A percentile compares a stretch with the other conserved stretches of the same genome.
These are phyloP conservation scores for Phytophthora europaea DNA, from an alignment of 352 stramenopile species.

Conservation along the genomic window DNA sequence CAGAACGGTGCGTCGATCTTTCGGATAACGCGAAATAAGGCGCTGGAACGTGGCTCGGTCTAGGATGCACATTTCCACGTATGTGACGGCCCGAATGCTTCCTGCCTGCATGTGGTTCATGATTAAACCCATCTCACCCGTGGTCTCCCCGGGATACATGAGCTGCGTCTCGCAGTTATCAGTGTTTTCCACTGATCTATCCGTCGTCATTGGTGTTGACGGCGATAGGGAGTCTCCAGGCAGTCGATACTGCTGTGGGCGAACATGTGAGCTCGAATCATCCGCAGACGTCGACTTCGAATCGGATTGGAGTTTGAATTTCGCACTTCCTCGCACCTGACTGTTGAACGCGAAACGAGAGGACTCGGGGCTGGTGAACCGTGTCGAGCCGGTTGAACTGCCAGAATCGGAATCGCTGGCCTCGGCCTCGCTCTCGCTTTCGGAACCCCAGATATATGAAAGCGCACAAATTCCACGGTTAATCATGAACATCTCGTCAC, in stretches of 20 bases:
- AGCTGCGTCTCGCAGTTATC: not conserved
- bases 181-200: not conserved
- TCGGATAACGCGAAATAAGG: constrained; percentile 9
- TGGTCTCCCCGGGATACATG: not conserved
- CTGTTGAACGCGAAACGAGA: not conserved
- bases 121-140: not conserved
- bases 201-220: not conserved
- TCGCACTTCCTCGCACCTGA: not conserved
- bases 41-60: constrained; percentile 8
- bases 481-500: constrained; percentile 1
- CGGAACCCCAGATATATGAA: not conserved
- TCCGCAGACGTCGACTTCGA: not conserved
- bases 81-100: constrained; percentile 5
- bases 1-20: constrained; percentile 1
- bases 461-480: not conserved
- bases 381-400: not conserved
- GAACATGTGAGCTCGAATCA: not conserved
- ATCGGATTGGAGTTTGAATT: constrained; percentile 1
- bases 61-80: constrained; percentile 11
- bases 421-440: not conserved
- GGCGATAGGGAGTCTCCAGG: not conserved
- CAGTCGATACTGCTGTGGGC: not conserved
- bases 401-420: not conserved
- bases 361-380: not conserved
- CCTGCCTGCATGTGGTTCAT: constrained; percentile 2